Evolutionary conservation across 1,284 basidiomycete species (phyloP), one percentile per base, ranked within the genome.

Genomic region (Pseudozyma hubeiensis): DNA sequence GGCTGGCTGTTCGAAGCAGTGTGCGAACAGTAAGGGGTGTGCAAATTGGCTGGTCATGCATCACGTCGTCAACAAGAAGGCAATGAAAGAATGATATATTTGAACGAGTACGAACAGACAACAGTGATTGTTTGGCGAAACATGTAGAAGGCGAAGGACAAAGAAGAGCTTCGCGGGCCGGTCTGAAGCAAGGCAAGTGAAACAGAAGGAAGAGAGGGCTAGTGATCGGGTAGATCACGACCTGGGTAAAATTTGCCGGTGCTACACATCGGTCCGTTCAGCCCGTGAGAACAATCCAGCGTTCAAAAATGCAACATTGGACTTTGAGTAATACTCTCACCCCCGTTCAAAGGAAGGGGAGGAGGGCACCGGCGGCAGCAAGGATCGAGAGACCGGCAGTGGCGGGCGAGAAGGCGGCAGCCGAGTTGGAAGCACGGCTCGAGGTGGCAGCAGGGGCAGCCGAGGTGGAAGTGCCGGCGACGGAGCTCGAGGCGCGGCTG

Each of bases 361-460:
- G 64, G 47, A 73, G 56, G 47, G 70, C 70, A 68, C 70, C 70
- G 30, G 57, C 70, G 39, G 63, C 34, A 47, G 60, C 70, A 40
- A 73, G 48, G 57, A 73, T 46, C 45, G 70, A 47, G 34, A 73
- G 70, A 54, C 70, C 70, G 35, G 61, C 70, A 46, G 64, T 67
- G 57, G 70, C 57, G 61, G 70, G 70, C 29, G 70, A 73, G 53
- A 73, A 64, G 57, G 61, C 61, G 14, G 60, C 58, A 44, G 70
- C 70, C 31, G 19, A 61, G 64, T 68, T 73, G 41, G 64, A 4
- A 34, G 59, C 34, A 10, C 33, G n/a, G 35, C 47, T 53, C 44
- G 54, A 37, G 41, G 65, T 53, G 40, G 44, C 29, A 33, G 60
- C 39, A 34, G 66, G 29, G 30, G 58, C 58, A n/a, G 58, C n/a